Conservation (phyloP, 192 early-diverging fungal species). For the Mortierella antarctica region DNA sequence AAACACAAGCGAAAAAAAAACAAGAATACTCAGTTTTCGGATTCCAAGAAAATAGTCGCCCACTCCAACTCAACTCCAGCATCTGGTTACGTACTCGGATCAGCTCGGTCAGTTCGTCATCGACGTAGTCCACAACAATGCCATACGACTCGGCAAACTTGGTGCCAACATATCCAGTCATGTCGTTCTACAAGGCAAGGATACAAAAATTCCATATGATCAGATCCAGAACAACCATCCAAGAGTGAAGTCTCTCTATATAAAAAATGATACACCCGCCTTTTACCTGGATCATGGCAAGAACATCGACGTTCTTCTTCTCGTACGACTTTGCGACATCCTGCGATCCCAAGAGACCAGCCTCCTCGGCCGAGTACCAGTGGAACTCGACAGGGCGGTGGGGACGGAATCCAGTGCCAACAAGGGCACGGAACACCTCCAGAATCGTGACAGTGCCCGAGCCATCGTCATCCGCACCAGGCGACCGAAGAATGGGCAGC, state of each 20-base stretch:
- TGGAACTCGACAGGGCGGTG: conserved; percentile 92
- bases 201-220: not conserved
- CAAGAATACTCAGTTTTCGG: no score
- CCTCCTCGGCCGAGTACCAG: conserved; percentile 95
- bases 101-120: conserved; percentile 64
- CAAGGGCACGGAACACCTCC: conserved; percentile 84
- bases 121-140: conserved; percentile 85
- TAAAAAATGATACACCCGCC: not conserved
- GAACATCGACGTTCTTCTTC: conserved; percentile 65
- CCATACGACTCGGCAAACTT: conserved; percentile 75
- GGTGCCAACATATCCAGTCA: conserved; percentile 87
- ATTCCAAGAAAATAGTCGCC: no score
- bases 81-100: conserved; percentile 52
- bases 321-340: conserved; percentile 80
- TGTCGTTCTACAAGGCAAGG: conserved; percentile 70
- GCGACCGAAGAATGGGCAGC: conserved; percentile 83
- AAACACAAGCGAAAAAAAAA: no score
- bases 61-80: no score
- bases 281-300: conserved; percentile 81
- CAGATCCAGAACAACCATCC: not conserved
- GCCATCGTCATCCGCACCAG: conserved; percentile 89
- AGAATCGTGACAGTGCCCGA: conserved; percentile 91
- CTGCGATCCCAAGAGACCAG: conserved; percentile 90
- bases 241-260: not conserved
- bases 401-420: conserved; percentile 75